Evolutionary conservation across 768 basidiomycete genomes (phyloP), one percentile per base, ranked within the genome.

Genomic region (Rhizopogon vinicolor): DNA sequence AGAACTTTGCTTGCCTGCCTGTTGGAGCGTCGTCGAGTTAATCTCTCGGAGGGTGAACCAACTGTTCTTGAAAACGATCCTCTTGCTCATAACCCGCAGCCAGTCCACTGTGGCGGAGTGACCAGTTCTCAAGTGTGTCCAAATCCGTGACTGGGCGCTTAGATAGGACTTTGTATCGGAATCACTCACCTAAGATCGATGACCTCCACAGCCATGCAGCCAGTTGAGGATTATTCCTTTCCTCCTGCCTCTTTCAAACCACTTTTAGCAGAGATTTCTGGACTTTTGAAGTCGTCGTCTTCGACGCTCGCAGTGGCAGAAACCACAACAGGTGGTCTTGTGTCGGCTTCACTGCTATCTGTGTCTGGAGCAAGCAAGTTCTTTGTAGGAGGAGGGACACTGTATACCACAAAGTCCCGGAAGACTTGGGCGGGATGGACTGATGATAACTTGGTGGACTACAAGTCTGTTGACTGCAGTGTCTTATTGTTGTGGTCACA

Each of bases 321-420:
- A 54, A 64, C 63, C 22, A 53, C 60, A 10, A 41, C 62, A 28
- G 63, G 63, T 25, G 63, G 63, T 22, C 59, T 63, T 16, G 53
- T 64, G 43, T 64, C 63, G 31, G 63, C 60, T 28, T 28, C 59
- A 12, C 52, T 64, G 0, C 52, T 64, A 7, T 60, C 63, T 1
- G 53, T 63, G 1, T 43, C 63, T 18, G 63, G 63, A 14, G 62
- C 62, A 8, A 63, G 62, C 37, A 52, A 52, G 33, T 63, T 45
- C 35, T 63, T 61, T 31, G 40, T 52, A 7, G 57, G 62, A 37
- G 63, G 63, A 9, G 46, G 55, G 37, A 64, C 62, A 10, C 12
- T 64, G 18, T 64, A 64, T 44, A 56, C 63, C n/a, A 43, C 25
- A 7, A 54, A 54, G n/a, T 56, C 62, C 4, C 42, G 62, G 41